phyloP scores from a whole-genome alignment of 139 green algal species.

The Ettlia oleoabundans region DNA sequence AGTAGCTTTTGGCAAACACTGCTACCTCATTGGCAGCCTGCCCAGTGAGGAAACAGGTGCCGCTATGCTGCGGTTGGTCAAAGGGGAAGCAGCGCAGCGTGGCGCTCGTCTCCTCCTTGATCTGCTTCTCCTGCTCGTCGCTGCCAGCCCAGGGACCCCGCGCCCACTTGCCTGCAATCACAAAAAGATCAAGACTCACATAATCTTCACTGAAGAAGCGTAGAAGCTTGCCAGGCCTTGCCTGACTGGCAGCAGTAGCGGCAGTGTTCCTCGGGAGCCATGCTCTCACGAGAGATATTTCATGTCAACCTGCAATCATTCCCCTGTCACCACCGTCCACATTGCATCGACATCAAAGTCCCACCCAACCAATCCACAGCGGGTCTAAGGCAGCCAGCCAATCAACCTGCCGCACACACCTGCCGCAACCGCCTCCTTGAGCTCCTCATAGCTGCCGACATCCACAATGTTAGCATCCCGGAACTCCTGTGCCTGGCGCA shows the following conservation, averaged over 20 bases:
- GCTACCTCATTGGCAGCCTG: conserved; percentile 81
- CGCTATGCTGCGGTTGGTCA: conserved; percentile 72
- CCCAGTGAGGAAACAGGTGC: conserved; percentile 87
- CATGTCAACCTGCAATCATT: no score
- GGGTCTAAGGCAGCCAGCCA: no score
- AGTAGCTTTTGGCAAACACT: conserved; percentile 98
- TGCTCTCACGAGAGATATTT: no score
- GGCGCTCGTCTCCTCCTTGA: conserved; percentile 96
- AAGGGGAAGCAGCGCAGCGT: conserved; percentile 98
- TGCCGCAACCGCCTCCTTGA: conserved; percentile 82
- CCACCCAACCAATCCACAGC: neutral
- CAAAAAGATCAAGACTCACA: neutral
- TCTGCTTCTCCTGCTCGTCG: conserved; percentile 82
- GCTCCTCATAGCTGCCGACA: conserved; percentile 90
- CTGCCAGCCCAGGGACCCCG: conserved; percentile 85
- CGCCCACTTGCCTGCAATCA: conserved; percentile 90
- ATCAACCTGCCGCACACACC: conserved; percentile 47
- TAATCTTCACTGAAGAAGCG: no score
- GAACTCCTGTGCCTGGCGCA: conserved; percentile 84
- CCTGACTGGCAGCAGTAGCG: no score
- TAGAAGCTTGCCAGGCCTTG: no score
- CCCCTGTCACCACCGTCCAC: neutral
- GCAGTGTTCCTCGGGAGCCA: no score
- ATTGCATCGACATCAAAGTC: no score
- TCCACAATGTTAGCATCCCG: conserved; percentile 96